These are phyloP conservation scores for Trichoderma harzianum DNA, from an alignment of 2,329 filamentous ascomycete species.

Conservation along the genomic window DNA sequence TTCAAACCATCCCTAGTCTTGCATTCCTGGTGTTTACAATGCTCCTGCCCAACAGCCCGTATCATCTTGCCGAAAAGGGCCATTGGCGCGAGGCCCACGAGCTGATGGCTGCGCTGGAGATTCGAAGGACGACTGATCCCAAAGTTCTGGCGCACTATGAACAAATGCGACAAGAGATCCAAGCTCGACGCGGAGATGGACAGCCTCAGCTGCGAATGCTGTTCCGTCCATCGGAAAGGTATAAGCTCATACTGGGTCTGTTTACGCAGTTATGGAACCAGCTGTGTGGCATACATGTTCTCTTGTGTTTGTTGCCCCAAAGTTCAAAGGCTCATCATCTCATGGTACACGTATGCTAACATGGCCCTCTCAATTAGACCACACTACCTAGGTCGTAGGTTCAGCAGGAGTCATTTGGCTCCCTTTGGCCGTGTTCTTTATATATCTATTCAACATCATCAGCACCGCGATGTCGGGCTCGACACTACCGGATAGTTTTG, in stretches of 20 bases:
- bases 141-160: constrained; percentile 61
- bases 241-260: constrained; percentile 56
- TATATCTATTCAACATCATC: constrained; percentile 59
- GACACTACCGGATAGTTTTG: constrained; percentile 56
- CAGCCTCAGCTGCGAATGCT: constrained; percentile 49
- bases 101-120: constrained; percentile 54
- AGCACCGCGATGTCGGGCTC: constrained; percentile 58
- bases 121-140: constrained; percentile 53
- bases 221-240: constrained; percentile 49
- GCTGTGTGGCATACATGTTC: constrained; percentile 53
- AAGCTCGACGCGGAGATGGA: constrained; percentile 50
- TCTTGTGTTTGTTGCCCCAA: neutral
- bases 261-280: constrained; percentile 59
- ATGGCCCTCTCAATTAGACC: constrained; percentile 37
- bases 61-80: constrained; percentile 67
- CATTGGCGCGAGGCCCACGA: constrained; percentile 62
- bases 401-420: constrained; percentile 55
- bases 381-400: constrained; percentile 60
- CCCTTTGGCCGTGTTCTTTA: constrained; percentile 50
- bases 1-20: constrained; percentile 55
- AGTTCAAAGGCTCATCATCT: neutral
- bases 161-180: constrained; percentile 55
- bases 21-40: constrained; percentile 51
- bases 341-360: constrained; percentile 44
- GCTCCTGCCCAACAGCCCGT: constrained; percentile 62